Conservation (phyloP, 345 rosid genomes). For the Tarenaya hassleriana region DNA sequence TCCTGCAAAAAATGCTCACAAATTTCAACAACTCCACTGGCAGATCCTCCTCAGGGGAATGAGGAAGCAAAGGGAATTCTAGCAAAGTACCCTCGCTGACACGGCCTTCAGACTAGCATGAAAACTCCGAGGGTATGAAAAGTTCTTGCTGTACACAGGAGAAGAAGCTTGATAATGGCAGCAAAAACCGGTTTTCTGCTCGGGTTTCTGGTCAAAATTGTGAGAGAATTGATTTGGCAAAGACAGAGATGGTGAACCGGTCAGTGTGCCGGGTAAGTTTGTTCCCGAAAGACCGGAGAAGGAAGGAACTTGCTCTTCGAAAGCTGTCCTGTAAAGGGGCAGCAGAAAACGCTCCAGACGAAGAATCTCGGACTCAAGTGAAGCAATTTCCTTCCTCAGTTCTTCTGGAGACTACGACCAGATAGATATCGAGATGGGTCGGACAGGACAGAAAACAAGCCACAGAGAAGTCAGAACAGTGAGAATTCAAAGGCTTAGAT, state of each 20-base stretch:
- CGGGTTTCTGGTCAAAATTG: slow-evolving; percentile 16
- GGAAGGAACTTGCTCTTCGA: slow-evolving; percentile 40
- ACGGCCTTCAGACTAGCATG: slow-evolving; percentile 33
- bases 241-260: slow-evolving; percentile 27
- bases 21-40: not conserved
- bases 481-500: slow-evolving; percentile 2
- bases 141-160: slow-evolving; percentile 30
- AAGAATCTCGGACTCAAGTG: slow-evolving; percentile 60
- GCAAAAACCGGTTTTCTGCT: slow-evolving; percentile 15
- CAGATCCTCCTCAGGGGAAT: not conserved
- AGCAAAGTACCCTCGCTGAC: slow-evolving; percentile 38
- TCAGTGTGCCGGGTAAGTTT: slow-evolving; percentile 20
- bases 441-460: not conserved
- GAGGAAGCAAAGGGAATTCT: not conserved
- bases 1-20: slow-evolving; percentile 31
- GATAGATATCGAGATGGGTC: not conserved
- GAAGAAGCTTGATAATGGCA: slow-evolving; percentile 35
- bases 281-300: slow-evolving; percentile 26
- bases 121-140: slow-evolving; percentile 35
- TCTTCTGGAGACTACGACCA: slow-evolving; percentile 53
- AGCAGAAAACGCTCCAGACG: slow-evolving; percentile 61
- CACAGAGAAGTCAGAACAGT: not conserved
- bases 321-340: slow-evolving; percentile 65
- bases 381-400: slow-evolving; percentile 58
- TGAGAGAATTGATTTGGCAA: slow-evolving; percentile 17